Base-by-base conservation (phyloP, 495 filamentous ascomycete genomes). In the Tuber borchii region DNA sequence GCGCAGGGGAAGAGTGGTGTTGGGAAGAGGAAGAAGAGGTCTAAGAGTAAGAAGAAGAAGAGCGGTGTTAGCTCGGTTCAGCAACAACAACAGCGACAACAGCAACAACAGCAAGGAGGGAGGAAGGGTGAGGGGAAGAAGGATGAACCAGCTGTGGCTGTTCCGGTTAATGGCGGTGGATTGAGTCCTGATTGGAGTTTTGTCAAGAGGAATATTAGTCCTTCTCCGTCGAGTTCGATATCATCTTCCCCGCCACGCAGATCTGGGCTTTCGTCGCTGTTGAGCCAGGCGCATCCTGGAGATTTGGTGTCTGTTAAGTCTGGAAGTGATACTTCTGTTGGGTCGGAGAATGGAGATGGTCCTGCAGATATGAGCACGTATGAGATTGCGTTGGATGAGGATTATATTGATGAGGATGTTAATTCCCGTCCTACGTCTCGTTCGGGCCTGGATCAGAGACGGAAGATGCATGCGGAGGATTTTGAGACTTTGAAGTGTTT, bases 401-500 rank as follows among this genome's bases (percentile, higher is more conserved):
- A 97, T 83, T 99, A 97, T 78, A 87, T 93, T 68, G 94, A 92
- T 81, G 87, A 91, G 34, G 92, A 91, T 77, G 88, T 89, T n/a
- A 73, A 77, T 39, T 77, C 75, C 12, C 82, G 84, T 10, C 76
- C 79, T 19, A 74, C 78, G 5, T 80, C 77, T 19, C 78, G 84
- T 20, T 84, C 83, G 69, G 78, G 80, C 7, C n/a, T 22, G 20
- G 56, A 34, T 2, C 43, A 76, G 19, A 34, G 65, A 2, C 90
- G 91, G 71, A 97, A 98, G 85, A 97, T 98, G 92, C 91, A 91
- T 22, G 90, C 94, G 16, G 88, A 90, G 1, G 96, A 99, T 83
- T 99, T 99, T 82, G 90, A 95, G 77, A 89, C 92, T 46, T 84
- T 99, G n/a, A 91, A 92, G n/a, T 97, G 95, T 83, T 90, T 99